Evolutionary conservation across 257 asterid genomes (phyloP), one percentile per base, ranked within the genome.

Genomic region (Avicennia marina): DNA sequence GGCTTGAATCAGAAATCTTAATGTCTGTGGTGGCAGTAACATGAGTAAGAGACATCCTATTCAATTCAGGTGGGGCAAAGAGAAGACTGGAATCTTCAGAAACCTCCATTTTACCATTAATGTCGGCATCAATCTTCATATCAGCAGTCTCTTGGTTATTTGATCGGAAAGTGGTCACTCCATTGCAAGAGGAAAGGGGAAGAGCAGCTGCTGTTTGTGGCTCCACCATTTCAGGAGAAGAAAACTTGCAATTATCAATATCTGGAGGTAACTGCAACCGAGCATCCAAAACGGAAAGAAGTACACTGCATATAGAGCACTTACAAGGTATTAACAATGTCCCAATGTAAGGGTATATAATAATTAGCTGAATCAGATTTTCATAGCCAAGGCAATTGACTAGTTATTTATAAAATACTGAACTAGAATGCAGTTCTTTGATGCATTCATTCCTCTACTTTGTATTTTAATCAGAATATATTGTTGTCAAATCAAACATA

Each of bases 261-360:
- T 77, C 95, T 64, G 78, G 72, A 80, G 96, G 98, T 70, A 91
- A 75, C 72, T 76, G 95, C 86, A 91, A 74, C 78, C 77, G 93
- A 77, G 94, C 83, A 54, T 83, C 97, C 79, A 91, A 75, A 74
- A 91, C 81, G 48, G 88, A 74, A 67, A 91, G 98, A 70, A 91
- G 97, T 52, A 88, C 95, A 71, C 98, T 91, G 98, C 82, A 75
- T 1, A 39, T 22, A 65, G 56, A 77, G 65, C 44, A 66, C 60
- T 67, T 66, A n/a, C 56, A 55, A 58, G 42, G 53, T 53, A 5
- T 5, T 36, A 36, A 5, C 41, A 36, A 36, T 4, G 33, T 2
- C 3, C 7, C 5, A 29, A 29, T 7, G 7, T 7, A 29, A 29
- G 7, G 7, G 3, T 29, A 29, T 29, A 2, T 7, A 29, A 7